Percentiles rank a stretch among this genome's conserved stretches.
Conservation (phyloP, 495 filamentous ascomycete species). For the Neurospora terricola region DNA sequence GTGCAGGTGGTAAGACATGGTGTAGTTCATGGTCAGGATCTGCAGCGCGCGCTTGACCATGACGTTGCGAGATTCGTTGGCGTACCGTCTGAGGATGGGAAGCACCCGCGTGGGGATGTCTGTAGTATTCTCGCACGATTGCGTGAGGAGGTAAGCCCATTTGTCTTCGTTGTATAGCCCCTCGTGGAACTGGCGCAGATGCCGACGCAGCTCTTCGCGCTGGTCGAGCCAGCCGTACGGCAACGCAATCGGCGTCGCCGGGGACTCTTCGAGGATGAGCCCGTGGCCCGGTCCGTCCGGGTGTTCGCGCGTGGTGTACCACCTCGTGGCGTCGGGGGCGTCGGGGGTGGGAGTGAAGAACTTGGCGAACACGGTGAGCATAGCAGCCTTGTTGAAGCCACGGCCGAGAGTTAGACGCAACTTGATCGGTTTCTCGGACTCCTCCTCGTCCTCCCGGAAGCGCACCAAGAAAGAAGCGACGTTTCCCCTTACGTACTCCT, state of each 20-base stretch:
- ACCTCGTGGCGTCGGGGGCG: constrained; percentile 19
- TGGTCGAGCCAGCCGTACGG: not conserved
- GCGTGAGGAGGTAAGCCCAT: not conserved
- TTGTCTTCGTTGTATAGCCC: not conserved
- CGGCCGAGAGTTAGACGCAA: not conserved
- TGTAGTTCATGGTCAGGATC: constrained; percentile 43
- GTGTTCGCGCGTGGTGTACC: constrained; percentile 34
- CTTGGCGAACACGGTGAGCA: constrained; percentile 16
- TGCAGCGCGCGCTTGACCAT: constrained; percentile 37
- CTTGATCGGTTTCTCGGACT: not conserved
- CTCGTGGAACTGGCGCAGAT: not conserved
- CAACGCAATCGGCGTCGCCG: constrained; percentile 36
- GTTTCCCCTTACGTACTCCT: constrained; percentile 16
- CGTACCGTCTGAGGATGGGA: constrained; percentile 32
- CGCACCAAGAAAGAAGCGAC: constrained; percentile 17
- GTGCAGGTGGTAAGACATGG: constrained; percentile 39
- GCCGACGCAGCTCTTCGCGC: constrained; percentile 20
- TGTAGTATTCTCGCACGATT: constrained; percentile 9
- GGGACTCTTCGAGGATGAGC: constrained; percentile 24
- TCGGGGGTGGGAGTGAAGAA: constrained; percentile 35
- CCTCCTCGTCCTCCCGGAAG: not conserved
- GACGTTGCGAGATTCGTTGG: constrained; percentile 21
- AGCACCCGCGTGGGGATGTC: constrained; percentile 32
- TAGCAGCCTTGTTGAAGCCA: not conserved
- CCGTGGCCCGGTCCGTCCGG: constrained; percentile 6